Conservation (phyloP, 192 early-diverging fungal species). For the Globomyces pollinis-pini region DNA sequence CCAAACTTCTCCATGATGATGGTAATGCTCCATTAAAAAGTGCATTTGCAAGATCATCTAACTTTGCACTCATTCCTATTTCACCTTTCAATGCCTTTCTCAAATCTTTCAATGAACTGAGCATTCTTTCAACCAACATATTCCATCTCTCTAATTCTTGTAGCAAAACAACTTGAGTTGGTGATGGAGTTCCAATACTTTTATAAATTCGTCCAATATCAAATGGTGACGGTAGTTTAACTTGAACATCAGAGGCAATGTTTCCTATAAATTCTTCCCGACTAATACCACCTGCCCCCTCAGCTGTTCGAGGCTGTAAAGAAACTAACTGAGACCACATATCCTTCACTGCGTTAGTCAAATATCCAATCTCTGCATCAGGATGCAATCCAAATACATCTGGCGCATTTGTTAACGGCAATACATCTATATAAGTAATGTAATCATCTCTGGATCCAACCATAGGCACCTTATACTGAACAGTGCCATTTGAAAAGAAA, state of each 20-base stretch:
- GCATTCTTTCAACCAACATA: constrained; percentile 49
- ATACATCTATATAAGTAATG: constrained; percentile 46
- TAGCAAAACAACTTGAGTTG: constrained; percentile 52
- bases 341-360: constrained; percentile 53
- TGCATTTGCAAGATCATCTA: constrained; percentile 51
- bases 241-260: constrained; percentile 53
- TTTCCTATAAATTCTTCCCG: constrained; percentile 54
- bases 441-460: constrained; percentile 44
- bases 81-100: constrained; percentile 51
- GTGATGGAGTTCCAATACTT: constrained; percentile 41
- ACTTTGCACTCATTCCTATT: constrained; percentile 54
- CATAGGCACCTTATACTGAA: constrained; percentile 46
- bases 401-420: constrained; percentile 53
- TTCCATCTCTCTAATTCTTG: constrained; percentile 61
- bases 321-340: constrained; percentile 58
- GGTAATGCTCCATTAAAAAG: constrained; percentile 52
- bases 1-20: constrained; percentile 42
- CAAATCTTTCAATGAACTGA: constrained; percentile 41
- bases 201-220: constrained; percentile 52
- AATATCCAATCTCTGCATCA: constrained; percentile 57
- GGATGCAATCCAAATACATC: constrained; percentile 60
- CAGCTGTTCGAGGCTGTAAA: constrained; percentile 49
- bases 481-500: constrained; percentile 42
- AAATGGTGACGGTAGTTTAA: constrained; percentile 44
- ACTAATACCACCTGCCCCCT: constrained; percentile 53